Percentiles rank a stretch among this genome's conserved stretches.
These are phyloP conservation scores for Leishmania arabica DNA, from an alignment of 208 protist species.

Conservation along the genomic window DNA sequence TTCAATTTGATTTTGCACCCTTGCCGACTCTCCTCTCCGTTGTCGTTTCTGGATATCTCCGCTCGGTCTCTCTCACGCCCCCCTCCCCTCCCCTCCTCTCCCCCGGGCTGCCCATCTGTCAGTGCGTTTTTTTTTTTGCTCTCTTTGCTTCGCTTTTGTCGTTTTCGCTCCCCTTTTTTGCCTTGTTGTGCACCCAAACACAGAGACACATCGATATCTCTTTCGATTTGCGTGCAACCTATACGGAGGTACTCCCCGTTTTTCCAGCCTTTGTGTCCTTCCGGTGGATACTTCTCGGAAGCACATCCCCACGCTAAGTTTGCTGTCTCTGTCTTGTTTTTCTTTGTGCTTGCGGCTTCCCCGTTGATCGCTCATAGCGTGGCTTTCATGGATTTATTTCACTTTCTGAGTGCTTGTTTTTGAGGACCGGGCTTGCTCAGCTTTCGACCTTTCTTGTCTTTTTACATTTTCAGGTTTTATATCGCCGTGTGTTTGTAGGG, in stretches of 20 bases:
- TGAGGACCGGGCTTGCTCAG: not conserved
- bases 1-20: not conserved
- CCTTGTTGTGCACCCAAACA: not conserved
- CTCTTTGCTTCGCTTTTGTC: not conserved
- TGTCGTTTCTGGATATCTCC: not conserved
- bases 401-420: not conserved
- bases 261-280: not conserved
- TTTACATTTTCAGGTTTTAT: not conserved
- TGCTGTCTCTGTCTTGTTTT: not conserved
- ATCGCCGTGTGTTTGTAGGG: not conserved
- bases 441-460: constrained; percentile 6
- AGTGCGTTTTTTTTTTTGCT: not conserved
- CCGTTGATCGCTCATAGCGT: not conserved
- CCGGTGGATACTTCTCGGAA: not conserved
- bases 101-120: not conserved
- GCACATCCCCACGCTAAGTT: not conserved
- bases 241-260: not conserved
- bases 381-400: not conserved
- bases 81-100: too few species aligned
- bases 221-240: not conserved
- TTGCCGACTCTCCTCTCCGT: not conserved
- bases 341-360: not conserved
- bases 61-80: not conserved
- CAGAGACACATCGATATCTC: not conserved
- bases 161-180: not conserved